Conservation (phyloP, 2,329 filamentous ascomycete species). For the Thelonectria olida region DNA sequence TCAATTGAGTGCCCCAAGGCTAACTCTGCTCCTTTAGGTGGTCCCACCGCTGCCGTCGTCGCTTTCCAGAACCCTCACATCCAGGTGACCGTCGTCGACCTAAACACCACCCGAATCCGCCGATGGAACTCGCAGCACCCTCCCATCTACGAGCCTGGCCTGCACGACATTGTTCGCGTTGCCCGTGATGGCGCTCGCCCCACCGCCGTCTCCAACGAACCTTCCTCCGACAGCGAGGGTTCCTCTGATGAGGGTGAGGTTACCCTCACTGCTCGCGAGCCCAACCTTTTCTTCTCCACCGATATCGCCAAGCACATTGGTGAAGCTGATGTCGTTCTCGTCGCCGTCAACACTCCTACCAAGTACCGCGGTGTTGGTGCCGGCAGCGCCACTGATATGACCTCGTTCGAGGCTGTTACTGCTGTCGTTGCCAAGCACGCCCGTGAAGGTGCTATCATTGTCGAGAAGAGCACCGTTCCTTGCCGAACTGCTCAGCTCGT, state of each 20-base stretch:
- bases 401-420: constrained; percentile 75
- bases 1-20: constrained; percentile 23
- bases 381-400: constrained; percentile 77
- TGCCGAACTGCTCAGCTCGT: constrained; percentile 78
- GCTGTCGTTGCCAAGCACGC: constrained; percentile 74
- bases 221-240: constrained; percentile 42
- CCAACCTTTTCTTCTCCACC: constrained; percentile 80
- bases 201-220: constrained; percentile 52
- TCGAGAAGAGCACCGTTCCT: constrained; percentile 85
- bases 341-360: constrained; percentile 83
- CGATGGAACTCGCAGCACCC: constrained; percentile 79
- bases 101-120: constrained; percentile 70
- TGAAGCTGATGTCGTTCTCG: constrained; percentile 77
- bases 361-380: constrained; percentile 76
- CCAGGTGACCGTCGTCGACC: constrained; percentile 78
- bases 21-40: constrained; percentile 57
- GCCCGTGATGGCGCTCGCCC: constrained; percentile 66
- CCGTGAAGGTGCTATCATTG: constrained; percentile 74
- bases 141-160: constrained; percentile 79
- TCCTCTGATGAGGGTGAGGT: constrained; percentile 45
- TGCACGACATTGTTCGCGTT: constrained; percentile 73
- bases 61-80: constrained; percentile 78
- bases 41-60: constrained; percentile 78
- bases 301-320: constrained; percentile 69
- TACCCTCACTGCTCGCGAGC: constrained; percentile 54